Base-by-base conservation (phyloP, 495 filamentous ascomycete species). In the Clavariopsis aquatica region DNA sequence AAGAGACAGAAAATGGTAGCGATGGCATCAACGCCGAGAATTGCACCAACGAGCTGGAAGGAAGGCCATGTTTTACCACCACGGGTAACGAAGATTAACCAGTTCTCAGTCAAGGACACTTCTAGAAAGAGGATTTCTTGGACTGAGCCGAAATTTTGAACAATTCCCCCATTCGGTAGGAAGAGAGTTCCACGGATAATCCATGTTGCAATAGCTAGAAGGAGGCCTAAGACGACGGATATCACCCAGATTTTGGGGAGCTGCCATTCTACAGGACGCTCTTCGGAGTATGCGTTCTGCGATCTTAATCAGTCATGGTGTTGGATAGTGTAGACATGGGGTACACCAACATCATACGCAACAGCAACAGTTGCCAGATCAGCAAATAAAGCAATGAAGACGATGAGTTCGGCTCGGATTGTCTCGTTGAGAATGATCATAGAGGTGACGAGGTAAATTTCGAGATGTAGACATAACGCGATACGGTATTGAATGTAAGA, bases 401-500 rank as follows among this genome's bases (percentile, higher is more conserved):
- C 87, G 72, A 90, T 87, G 20, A 90, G 81, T 45, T 87, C 82
- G 66, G 82, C 80, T 63, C 78, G 76, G 69, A 90, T 81, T 71
- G 85, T 88, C 78, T 89, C 86, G 71, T 88, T 80, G 78, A 90
- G 85, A 79, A 89, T 88, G 78, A 89, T 82, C 84, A 89, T 89
- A 52, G 86, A 87, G 64, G 86, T 87, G 66, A 89, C 86, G n/a
- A 90, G 79, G 80, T 89, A 90, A 72, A 90, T 84, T 78, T 90
- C 87, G 71, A 90, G 78, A 77, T 90, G 87, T 53, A 90, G 79
- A 77, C 87, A 90, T 62, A 90, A 84, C 60, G 87, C 87, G 72
- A 90, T 90, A 84, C 87, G 87, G 79, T 90, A 90, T 75, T 90
- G 87, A 65, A 90, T 89, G 73, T 90, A 90, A 36, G 87, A 83